Conservation (phyloP, 106 monocot species). For the Dendrobium officinale region DNA sequence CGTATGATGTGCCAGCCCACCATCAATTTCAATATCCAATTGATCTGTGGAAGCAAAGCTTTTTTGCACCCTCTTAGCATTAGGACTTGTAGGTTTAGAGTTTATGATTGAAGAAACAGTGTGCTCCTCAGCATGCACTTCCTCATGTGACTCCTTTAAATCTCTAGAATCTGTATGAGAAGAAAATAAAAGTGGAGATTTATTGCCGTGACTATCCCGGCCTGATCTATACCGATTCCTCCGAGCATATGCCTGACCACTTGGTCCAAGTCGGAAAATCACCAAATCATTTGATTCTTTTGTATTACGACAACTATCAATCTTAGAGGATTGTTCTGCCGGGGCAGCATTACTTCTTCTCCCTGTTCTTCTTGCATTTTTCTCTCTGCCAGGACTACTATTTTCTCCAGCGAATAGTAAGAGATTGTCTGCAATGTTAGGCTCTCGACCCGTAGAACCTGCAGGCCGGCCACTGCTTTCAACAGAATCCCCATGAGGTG, state of each 20-base stretch:
- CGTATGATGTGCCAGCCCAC: constrained; percentile 3
- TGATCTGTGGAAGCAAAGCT: constrained; percentile 21
- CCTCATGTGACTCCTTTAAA: constrained; percentile 17
- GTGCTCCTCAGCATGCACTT: constrained; percentile 25
- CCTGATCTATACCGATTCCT: constrained; percentile 56
- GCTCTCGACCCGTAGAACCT: constrained; percentile 37
- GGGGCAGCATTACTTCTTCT: constrained; percentile 35
- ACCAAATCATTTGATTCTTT: constrained; percentile 67
- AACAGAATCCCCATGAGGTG: constrained; percentile 85
- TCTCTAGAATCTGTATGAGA: constrained; percentile 10
- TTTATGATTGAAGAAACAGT: constrained; percentile 29
- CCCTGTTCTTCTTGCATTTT: constrained; percentile 27
- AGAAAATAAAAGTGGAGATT: constrained; percentile 21
- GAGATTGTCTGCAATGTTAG: constrained; percentile 87
- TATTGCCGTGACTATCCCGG: constrained; percentile 44
- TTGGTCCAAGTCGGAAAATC: constrained; percentile 59
- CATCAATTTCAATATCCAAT: constrained; percentile 32
- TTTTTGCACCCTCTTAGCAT: constrained; percentile 19
- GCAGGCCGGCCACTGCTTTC: constrained; percentile 78
- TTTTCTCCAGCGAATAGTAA: constrained; percentile 66
- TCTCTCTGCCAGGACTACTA: constrained; percentile 29
- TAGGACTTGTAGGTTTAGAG: constrained; percentile 46
- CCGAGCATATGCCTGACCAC: constrained; percentile 82
- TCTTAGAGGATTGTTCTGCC: constrained; percentile 31
- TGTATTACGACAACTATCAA: constrained; percentile 25